Evolutionary conservation across 2,329 filamentous ascomycete genomes (phyloP).

Genomic region (Trichoderma cornu-damae): DNA sequence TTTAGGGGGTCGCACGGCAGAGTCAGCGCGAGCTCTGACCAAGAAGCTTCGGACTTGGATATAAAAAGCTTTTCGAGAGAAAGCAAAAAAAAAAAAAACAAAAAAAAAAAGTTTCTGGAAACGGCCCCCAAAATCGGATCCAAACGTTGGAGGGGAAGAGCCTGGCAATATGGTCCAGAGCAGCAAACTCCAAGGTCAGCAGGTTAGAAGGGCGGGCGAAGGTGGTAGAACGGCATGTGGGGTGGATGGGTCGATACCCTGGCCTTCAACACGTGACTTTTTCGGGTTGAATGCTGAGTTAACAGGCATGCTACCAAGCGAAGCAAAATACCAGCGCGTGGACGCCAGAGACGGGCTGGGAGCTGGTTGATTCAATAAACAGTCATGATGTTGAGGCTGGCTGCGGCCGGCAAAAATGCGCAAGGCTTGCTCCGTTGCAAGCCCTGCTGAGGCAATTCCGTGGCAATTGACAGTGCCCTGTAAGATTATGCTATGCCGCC

Average conservation of each 20-base stretch:
- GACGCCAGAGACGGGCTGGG: not conserved
- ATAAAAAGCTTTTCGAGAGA: not conserved
- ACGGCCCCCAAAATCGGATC: not conserved
- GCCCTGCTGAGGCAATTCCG: not conserved
- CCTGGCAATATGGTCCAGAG: conserved; percentile 4
- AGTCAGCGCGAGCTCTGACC: not conserved
- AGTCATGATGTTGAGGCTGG: not conserved
- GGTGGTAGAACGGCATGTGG: conserved; percentile 18
- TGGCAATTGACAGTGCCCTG: not conserved
- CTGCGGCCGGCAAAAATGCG: not conserved
- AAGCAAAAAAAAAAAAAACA: not conserved
- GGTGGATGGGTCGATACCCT: conserved; percentile 16
- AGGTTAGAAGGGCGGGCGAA: conserved; percentile 18
- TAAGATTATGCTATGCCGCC: not conserved
- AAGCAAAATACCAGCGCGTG: not conserved
- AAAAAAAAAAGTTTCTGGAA: not conserved
- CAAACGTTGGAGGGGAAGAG: conserved; percentile 8
- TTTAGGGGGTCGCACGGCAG: conserved; percentile 5
- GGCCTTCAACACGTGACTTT: conserved; percentile 15
- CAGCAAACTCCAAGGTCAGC: conserved; percentile 14
- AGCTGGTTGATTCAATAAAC: not conserved
- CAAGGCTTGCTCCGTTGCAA: not conserved
- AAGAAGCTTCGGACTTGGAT: not conserved
- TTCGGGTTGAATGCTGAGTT: not conserved
- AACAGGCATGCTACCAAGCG: no score